Conservation (phyloP, 805 yeast species). For the Saturnispora hagleri region DNA sequence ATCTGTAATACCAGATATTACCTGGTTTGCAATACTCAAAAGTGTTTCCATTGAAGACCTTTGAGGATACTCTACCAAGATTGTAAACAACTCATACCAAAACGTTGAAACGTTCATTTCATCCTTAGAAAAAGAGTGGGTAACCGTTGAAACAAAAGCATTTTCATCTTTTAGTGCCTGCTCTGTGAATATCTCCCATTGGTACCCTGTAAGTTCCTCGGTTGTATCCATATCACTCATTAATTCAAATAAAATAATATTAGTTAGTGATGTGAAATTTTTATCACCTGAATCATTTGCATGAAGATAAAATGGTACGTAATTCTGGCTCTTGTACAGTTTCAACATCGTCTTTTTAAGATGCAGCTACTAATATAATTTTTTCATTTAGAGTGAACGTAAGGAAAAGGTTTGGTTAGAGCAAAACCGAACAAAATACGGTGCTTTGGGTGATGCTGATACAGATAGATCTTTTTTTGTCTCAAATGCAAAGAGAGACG, state of each 20-base stretch:
- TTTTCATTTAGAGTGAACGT: conserved; percentile 46
- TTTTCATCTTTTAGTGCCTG: not conserved
- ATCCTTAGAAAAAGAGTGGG: not conserved
- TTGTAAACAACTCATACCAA: conserved; percentile 20
- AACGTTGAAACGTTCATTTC: not conserved
- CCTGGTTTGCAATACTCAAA: conserved; percentile 15
- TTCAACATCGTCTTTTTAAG: not conserved
- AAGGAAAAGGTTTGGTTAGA: conserved; percentile 51
- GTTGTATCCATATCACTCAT: not conserved
- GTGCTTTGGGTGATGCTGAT: conserved; percentile 70
- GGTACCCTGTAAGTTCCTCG: not conserved
- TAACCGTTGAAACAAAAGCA: not conserved
- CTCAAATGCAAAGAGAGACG: conserved; percentile 56
- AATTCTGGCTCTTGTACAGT: not conserved
- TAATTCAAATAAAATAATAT: not conserved
- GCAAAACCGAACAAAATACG: conserved; percentile 48
- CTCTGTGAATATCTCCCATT: not conserved
- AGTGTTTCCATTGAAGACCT: conserved; percentile 16
- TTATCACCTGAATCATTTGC: not conserved
- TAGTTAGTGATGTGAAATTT: not conserved
- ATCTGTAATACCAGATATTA: conserved; percentile 14
- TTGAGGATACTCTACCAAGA: conserved; percentile 17
- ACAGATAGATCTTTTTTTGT: conserved; percentile 66
- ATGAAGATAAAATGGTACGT: conserved; percentile 7
- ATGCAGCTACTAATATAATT: not conserved